Evolutionary conservation across 441 rosid species (phyloP), one percentile per base, ranked within the genome.

Genomic region (Erodium texanum): DNA sequence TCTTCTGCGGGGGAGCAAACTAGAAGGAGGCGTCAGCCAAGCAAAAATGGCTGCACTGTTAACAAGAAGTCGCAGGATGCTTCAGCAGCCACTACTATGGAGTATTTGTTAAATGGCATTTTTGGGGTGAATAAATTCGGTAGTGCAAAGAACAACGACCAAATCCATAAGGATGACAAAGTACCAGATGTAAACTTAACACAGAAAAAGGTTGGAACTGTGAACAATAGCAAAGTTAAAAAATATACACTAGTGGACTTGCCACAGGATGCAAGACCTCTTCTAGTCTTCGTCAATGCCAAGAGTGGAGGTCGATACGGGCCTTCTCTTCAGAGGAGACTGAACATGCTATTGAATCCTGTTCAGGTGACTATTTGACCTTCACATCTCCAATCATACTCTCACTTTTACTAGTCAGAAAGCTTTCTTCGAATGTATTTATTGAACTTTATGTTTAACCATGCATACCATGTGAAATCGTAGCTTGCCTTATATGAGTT

Each of bases 271-370:
- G 83, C 81, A 45, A 82, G 86, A 70, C 92, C 92, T 11, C 84
- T 87, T 62, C 76, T 87, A 74, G 92, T 87, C 59, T 85, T 87
- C 68, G 82, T 87, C 24, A 87, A 87, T 74, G 83, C 87, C 69
- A 85, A 82, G 78, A 87, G 92, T 14, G 92, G 92, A 43, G 92
- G 88, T 64, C 89, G 81, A 71, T 83, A 74, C 38, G 92, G 89
- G 73, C 83, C 83, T 68, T 81, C 76, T 74, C 86, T 87, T 38
- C 85, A 81, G 29, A 80, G 87, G 78, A 83, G 86, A 73, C 79
- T 87, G 52, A 85, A 85, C 78, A 83, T 82, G 86, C 80, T 87
- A 29, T 73, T 87, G 77, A 87, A 83, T 79, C 92, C 92, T 70
- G 85, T 79, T 18, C 89, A 85, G 88, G 92, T 87, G 73, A 67